Conservation (phyloP, 352 stramenopile species). For the Pythium rhizo-oryzae region DNA sequence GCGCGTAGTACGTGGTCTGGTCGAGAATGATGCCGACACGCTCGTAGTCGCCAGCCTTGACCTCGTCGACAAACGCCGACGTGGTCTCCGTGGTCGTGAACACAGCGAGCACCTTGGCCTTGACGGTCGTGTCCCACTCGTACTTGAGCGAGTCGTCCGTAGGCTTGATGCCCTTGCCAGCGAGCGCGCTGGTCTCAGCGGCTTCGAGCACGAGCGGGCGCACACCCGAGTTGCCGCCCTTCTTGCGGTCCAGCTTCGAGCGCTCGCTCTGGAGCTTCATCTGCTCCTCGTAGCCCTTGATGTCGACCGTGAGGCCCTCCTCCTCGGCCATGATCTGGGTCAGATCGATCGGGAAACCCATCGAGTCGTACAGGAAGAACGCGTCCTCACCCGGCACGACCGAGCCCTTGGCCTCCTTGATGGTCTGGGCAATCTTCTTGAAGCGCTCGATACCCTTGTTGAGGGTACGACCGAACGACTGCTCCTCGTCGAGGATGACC, state of each 20-base stretch:
- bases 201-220: slow-evolving; percentile 93
- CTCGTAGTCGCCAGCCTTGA: slow-evolving; percentile 78
- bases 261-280: slow-evolving; percentile 92
- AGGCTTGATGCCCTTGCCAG: slow-evolving; percentile 69
- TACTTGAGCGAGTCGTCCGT: slow-evolving; percentile 97
- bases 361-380: slow-evolving; percentile 99
- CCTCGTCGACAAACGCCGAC: slow-evolving; percentile 83
- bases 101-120: slow-evolving; percentile 91
- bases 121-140: slow-evolving; percentile 84
- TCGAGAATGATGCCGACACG: slow-evolving; percentile 97
- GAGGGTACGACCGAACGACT: slow-evolving; percentile 94
- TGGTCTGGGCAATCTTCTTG: slow-evolving; percentile 85
- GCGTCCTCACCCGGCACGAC: slow-evolving; percentile 94
- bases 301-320: slow-evolving; percentile 94
- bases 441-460: slow-evolving; percentile 94
- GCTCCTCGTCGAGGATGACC: slow-evolving; percentile 97
- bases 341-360: slow-evolving; percentile 99
- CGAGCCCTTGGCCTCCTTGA: slow-evolving; percentile 60
- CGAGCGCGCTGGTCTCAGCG: slow-evolving; percentile 93
- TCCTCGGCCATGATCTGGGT: slow-evolving; percentile 98
- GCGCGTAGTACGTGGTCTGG: slow-evolving; percentile 98
- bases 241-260: slow-evolving; percentile 90
- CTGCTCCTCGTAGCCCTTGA: slow-evolving; percentile 93
- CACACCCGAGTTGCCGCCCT: slow-evolving; percentile 66
- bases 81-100: slow-evolving; percentile 93